Evolutionary conservation across 208 protist species (phyloP), one percentile per base, ranked within the genome.

Genomic region (Acanthamoeba sp.): DNA sequence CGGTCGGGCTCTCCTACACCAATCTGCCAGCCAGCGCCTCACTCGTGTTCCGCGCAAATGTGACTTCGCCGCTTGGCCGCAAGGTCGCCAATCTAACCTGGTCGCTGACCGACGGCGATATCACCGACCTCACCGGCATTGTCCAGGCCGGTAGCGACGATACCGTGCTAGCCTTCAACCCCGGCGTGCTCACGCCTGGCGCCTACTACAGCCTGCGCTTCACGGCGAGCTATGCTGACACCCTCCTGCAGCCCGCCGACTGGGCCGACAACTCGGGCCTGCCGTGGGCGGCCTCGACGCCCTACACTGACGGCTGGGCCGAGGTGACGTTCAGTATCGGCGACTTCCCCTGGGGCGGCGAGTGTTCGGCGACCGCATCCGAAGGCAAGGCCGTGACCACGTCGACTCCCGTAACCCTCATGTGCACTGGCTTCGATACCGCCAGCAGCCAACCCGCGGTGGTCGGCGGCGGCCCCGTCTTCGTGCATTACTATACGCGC

Each of bases 111-210:
- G 78, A 62, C 34, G 42, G 78, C 40, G 78, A 87, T 18, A 24
- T 87, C n/a, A 38, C n/a, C 38, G n/a, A 76, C 36, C 16, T 42
- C 38, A 73, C 14, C 85, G 48, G 34, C 9, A n/a, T 32, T 0
- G 32, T 29, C 55, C 5, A 38, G 22, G 55, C 20, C 29, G 71
- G n/a, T n/a, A 40, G 59, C 24, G 85, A 91, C 27, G 29, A 1
- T 16, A 20, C 50, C 50, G 50, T 57, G 32, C 36, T 91, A 1
- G 9, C 32, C 20, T 38, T 91, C 29, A 71, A 73, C n/a, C 40
- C 85, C 34, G 62, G 40, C 62, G 55, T 55, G 34, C 48, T 91
- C 40, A 91, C 85, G 38, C 85, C 85, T 0, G 85, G 85, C n/a
- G 62, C 85, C 16, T 4, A 76, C 10, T 91, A 91, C 22, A 12